These are phyloP conservation scores for Botryotinia convoluta DNA, from an alignment of 2,329 filamentous ascomycete genomes.

Conservation along the genomic window DNA sequence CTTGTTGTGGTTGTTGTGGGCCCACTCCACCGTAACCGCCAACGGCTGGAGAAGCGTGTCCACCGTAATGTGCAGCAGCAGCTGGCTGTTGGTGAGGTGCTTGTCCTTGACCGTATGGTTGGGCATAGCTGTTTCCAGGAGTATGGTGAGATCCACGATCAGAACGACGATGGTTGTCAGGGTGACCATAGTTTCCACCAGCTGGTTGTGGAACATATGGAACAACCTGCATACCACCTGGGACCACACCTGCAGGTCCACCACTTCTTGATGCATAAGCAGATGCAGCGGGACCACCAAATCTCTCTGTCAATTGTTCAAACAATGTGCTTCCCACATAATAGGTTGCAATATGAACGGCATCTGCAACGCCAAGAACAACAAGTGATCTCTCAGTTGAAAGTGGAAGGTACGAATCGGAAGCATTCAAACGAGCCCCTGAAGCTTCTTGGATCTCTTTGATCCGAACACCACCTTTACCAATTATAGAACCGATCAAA, in stretches of 20 bases:
- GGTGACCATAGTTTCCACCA: constrained; percentile 86
- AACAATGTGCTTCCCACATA: constrained; percentile 98
- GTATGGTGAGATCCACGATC: constrained; percentile 72
- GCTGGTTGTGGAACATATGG: constrained; percentile 93
- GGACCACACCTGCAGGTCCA: constrained; percentile 87
- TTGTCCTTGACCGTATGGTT: constrained; percentile 53
- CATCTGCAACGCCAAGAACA: constrained; percentile 95
- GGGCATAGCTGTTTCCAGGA: constrained; percentile 71
- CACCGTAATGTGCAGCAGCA: constrained; percentile 74
- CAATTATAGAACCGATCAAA: constrained; percentile 97
- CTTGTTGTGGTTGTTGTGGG: constrained; percentile 71
- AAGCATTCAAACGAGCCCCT: constrained; percentile 92
- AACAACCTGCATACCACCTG: constrained; percentile 98
- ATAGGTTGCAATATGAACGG: constrained; percentile 97
- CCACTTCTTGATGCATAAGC: constrained; percentile 95
- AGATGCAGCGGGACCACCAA: constrained; percentile 93
- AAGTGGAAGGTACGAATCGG: constrained; percentile 87
- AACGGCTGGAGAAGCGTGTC: constrained; percentile 48
- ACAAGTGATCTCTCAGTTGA: constrained; percentile 98
- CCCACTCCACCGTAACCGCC: constrained; percentile 75
- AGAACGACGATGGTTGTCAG: constrained; percentile 79
- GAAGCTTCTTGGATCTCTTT: constrained; percentile 98
- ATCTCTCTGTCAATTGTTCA: constrained; percentile 94
- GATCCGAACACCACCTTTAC: constrained; percentile 92
- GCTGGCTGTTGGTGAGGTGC: constrained; percentile 55